Evolutionary conservation across 345 rosid genomes (phyloP), one percentile per base, ranked within the genome.

Genomic region (Barbarea vulgaris): DNA sequence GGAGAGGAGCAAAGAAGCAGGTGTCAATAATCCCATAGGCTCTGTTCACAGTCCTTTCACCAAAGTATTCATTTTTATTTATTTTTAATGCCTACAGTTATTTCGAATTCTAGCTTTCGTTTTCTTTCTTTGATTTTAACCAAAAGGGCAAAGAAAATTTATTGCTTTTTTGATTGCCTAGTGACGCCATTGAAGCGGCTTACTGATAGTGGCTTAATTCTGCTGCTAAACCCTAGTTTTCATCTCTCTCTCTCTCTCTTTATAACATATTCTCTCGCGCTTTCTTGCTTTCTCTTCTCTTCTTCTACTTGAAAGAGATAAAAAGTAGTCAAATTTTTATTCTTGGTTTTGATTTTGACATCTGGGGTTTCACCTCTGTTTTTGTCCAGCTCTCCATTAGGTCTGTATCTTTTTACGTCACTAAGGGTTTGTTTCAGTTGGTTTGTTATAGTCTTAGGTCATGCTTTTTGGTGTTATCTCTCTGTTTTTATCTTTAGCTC

Each of bases 161-260:
- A 3, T 21, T 24, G 64, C n/a, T 42, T 47, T 77, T 76, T 56
- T 56, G 62, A 70, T 77, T 77, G 80, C 56, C 3, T 21, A 76
- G 70, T 74, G 82, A 79, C 83, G 80, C 80, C 83, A 78, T 78
- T 81, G 84, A 86, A 70, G 84, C 52, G 59, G 66, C 56, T 67
- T 67, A 69, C 58, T 83, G 76, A 70, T 72, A 75, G 72, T 77
- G 84, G 69, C 79, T 22, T 78, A 68, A 65, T 82, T 72, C 78
- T 80, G 52, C 68, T 62, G 30, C 30, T 28, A 28, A 69, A 73
- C 79, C 76, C 84, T 84, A 86, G 77, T 67, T 67, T 24, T 69
- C 77, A 39, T 69, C 48, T 68, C 48, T 51, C 19, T 39, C 28
- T 25, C 28, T 42, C 48, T 51, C 33, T 53, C 10, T 74, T 11